A percentile compares a stretch with the other conserved stretches of the same genome.
Evolutionary conservation across 2,329 filamentous ascomycete genomes (phyloP).

Genomic region (Sarocladiaceae sp.): DNA sequence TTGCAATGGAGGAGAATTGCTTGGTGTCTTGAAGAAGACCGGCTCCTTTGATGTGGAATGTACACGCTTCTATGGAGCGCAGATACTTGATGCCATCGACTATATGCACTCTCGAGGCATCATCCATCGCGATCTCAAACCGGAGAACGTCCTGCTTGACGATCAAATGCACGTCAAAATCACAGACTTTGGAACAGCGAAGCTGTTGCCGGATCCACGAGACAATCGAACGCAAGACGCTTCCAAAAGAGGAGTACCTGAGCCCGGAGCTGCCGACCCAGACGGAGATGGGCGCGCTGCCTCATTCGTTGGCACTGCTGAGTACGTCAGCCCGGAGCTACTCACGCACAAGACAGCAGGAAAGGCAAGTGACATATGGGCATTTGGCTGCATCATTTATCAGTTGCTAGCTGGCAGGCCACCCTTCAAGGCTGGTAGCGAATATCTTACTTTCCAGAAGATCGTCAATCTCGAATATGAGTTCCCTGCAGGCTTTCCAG

Average conservation of each 20-base stretch:
- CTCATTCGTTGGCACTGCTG: constrained; percentile 95
- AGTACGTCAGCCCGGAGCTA: constrained; percentile 97
- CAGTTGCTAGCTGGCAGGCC: constrained; percentile 93
- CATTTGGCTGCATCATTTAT: constrained; percentile 96
- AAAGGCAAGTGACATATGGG: constrained; percentile 97
- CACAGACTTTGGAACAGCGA: constrained; percentile 98
- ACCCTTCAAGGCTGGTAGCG: constrained; percentile 92
- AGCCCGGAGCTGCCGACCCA: constrained; percentile 29
- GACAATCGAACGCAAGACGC: constrained; percentile 33
- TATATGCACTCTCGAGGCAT: constrained; percentile 98
- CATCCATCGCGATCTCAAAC: constrained; percentile 94
- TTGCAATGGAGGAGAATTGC: constrained; percentile 84
- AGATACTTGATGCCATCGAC: constrained; percentile 93
- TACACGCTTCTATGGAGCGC: constrained; percentile 87
- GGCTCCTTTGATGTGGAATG: constrained; percentile 94
- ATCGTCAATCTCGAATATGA: constrained; percentile 93
- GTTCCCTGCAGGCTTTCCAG: constrained; percentile 84
- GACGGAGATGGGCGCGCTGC: constrained; percentile 71
- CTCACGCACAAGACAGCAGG: constrained; percentile 94
- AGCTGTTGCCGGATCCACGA: constrained; percentile 58
- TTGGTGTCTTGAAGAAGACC: constrained; percentile 91
- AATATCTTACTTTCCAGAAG: constrained; percentile 97
- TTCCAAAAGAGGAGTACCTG: constrained; percentile 31
- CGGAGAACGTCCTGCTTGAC: constrained; percentile 93
- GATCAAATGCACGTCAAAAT: constrained; percentile 98